phyloP scores from a whole-genome alignment of 2,329 filamentous ascomycete species.

The Phaeosphaeriaceae sp. region DNA sequence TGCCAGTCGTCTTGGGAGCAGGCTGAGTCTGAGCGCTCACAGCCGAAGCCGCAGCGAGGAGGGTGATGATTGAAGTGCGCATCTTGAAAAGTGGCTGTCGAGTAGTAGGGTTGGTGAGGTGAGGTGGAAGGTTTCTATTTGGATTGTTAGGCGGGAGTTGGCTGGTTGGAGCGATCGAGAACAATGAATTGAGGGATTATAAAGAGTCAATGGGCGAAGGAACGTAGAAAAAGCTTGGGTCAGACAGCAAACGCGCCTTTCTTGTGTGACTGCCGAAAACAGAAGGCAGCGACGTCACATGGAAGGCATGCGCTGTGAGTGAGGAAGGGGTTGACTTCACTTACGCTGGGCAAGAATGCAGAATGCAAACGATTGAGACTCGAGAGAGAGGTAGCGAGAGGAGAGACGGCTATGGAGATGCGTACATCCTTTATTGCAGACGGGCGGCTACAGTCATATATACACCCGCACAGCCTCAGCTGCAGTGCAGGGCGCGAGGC shows the following conservation, averaged over 20 bases:
- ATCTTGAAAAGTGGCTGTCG: constrained; percentile 34
- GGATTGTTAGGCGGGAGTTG: constrained; percentile 19
- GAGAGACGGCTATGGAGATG: background rate
- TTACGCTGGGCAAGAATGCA: constrained; percentile 1
- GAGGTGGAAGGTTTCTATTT: constrained; percentile 6
- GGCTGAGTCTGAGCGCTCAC: constrained; percentile 36
- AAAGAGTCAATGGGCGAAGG: background rate
- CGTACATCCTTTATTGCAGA: constrained; percentile 1
- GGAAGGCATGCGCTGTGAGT: background rate
- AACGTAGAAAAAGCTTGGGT: background rate
- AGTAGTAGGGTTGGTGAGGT: constrained; percentile 15
- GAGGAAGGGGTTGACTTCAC: constrained; percentile 2
- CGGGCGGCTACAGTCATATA: constrained; percentile 21
- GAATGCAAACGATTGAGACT: background rate
- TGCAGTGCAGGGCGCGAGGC: constrained; percentile 10
- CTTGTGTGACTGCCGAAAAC: constrained; percentile 3
- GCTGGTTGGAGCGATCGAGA: background rate
- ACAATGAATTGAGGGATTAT: background rate
- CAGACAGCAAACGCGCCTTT: background rate
- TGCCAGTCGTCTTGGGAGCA: constrained; percentile 46
- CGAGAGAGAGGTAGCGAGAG: background rate
- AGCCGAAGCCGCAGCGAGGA: constrained; percentile 38
- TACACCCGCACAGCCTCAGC: constrained; percentile 22
- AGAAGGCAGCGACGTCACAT: constrained; percentile 2
- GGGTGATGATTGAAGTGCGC: constrained; percentile 36